A percentile compares a stretch with the other conserved stretches of the same genome.
Evolutionary conservation across 768 basidiomycete species (phyloP).

Genomic region (Hygrocybe coccinea): DNA sequence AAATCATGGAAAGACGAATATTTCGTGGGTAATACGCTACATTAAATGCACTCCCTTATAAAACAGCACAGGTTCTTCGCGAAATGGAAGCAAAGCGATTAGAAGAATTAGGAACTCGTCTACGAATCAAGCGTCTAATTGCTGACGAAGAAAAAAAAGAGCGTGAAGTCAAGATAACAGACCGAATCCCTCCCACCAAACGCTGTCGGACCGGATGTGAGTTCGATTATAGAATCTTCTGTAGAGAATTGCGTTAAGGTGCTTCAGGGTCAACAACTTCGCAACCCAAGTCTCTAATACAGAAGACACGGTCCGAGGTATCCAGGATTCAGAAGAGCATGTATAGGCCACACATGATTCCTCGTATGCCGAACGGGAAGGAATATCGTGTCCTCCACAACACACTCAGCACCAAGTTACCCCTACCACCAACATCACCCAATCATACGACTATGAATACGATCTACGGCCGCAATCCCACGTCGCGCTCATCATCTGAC

Average conservation of each 20-base stretch:
- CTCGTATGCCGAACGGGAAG: conserved; percentile 50
- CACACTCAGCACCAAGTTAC: conserved; percentile 31
- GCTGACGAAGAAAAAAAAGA: conserved; percentile 73
- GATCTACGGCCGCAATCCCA: conserved; percentile 34
- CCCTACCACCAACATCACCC: conserved; percentile 26
- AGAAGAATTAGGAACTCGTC: conserved; percentile 55
- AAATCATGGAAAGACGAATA: conserved; percentile 67
- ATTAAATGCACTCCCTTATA: conserved; percentile 9
- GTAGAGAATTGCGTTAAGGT: conserved; percentile 10
- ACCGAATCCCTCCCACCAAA: conserved; percentile 61
- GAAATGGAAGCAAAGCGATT: conserved; percentile 59
- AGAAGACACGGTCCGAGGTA: conserved; percentile 70
- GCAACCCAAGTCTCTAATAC: conserved; percentile 65
- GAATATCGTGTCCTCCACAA: conserved; percentile 39
- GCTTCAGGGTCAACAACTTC: conserved; percentile 33
- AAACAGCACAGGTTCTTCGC: conserved; percentile 43
- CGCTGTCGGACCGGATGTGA: conserved; percentile 55
- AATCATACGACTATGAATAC: conserved; percentile 47
- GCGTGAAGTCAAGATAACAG: conserved; percentile 67
- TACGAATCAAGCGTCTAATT: conserved; percentile 63
- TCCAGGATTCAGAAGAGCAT: conserved; percentile 61
- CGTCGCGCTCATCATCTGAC: conserved; percentile 13
- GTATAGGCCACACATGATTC: conserved; percentile 48
- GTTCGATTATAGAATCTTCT: conserved; percentile 21
- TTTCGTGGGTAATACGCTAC: conserved; percentile 45